These are phyloP conservation scores for Ogataea zsoltii DNA, from an alignment of 805 yeast species.

Conservation along the genomic window DNA sequence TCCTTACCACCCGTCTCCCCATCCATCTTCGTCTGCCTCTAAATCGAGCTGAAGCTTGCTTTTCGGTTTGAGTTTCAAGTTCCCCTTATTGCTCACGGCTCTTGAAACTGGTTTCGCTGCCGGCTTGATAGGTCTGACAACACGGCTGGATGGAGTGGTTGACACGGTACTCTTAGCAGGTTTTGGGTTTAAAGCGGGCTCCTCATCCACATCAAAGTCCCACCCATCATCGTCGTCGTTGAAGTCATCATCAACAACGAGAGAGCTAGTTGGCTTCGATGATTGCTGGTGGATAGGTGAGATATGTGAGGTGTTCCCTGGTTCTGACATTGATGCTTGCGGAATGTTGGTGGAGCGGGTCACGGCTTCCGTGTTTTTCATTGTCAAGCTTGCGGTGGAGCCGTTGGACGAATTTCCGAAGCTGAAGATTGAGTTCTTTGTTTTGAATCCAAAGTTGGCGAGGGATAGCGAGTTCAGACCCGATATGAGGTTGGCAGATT, in stretches of 20 bases:
- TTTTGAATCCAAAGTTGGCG: constrained; percentile 23
- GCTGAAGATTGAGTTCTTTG: constrained; percentile 19
- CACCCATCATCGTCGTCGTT: constrained; percentile 32
- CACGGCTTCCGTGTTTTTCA: constrained; percentile 18
- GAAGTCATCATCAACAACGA: constrained; percentile 17
- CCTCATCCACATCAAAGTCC: constrained; percentile 31
- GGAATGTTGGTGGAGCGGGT: neutral
- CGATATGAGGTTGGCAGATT: constrained; percentile 15
- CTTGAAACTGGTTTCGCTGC: neutral
- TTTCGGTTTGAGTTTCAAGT: constrained; percentile 27
- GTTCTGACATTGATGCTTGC: neutral
- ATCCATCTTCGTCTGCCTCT: constrained; percentile 40
- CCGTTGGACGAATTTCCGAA: constrained; percentile 19
- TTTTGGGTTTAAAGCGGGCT: constrained; percentile 1
- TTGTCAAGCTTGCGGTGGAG: constrained; percentile 19
- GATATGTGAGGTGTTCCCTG: neutral
- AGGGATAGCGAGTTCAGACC: constrained; percentile 25
- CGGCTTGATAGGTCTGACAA: constrained; percentile 5
- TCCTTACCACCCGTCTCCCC: constrained; percentile 47
- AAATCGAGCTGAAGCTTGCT: constrained; percentile 37
- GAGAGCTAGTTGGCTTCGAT: neutral
- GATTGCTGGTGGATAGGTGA: neutral
- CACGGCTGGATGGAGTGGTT: neutral
- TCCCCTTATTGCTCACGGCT: constrained; percentile 5
- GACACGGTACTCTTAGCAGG: neutral